Conservation (phyloP, 108 stramenopile species). For the Pseudonitzschia multiseries region DNA sequence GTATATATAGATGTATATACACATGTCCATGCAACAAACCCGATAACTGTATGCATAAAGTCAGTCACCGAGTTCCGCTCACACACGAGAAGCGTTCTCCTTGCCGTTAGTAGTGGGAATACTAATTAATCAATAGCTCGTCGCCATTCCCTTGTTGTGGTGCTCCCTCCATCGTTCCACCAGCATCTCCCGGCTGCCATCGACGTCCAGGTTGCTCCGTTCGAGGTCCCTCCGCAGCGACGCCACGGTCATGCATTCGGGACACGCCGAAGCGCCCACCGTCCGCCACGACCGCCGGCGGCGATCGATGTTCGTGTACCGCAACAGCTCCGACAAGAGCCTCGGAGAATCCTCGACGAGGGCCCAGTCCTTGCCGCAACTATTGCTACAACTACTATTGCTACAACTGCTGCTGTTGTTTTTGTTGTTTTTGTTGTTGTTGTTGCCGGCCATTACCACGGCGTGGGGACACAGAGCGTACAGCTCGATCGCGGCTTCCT, state of each 20-base stretch:
- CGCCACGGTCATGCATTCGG: not conserved
- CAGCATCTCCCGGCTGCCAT: not conserved
- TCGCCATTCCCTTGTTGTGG: not conserved
- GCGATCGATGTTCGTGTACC: not conserved
- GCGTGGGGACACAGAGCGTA: not conserved
- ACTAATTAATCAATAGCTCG: not conserved
- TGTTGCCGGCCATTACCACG: too few species aligned
- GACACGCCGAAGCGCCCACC: not conserved
- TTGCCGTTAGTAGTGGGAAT: too few species aligned
- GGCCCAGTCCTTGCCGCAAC: not conserved
- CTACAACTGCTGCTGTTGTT: too few species aligned
- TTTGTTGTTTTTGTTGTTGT: too few species aligned
- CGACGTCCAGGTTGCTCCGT: not conserved
- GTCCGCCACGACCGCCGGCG: not conserved
- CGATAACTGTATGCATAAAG: too few species aligned
- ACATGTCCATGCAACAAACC: too few species aligned
- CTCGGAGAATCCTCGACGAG: not conserved
- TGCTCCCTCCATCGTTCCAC: not conserved
- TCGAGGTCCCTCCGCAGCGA: not conserved
- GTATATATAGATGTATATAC: too few species aligned
- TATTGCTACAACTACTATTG: too few species aligned
- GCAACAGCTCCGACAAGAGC: not conserved
- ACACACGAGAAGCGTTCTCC: too few species aligned
- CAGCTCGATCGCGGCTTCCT: not conserved
- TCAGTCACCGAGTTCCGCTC: too few species aligned